A percentile compares a stretch with the other conserved stretches of the same genome.
phyloP scores from a whole-genome alignment of 2,329 filamentous ascomycete genomes.

The Alternaria brassicicola region DNA sequence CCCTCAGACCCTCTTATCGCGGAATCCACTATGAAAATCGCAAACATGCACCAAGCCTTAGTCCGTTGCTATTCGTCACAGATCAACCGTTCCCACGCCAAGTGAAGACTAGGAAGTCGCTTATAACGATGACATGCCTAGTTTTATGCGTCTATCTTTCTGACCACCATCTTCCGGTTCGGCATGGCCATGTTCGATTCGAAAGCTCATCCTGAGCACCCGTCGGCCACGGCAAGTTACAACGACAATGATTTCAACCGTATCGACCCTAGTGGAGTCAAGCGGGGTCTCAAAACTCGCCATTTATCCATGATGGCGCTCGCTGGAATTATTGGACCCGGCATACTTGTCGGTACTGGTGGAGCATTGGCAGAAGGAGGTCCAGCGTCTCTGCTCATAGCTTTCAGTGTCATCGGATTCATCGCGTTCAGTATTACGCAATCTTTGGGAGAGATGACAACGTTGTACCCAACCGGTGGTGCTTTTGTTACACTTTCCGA shows the following conservation, averaged over 20 bases:
- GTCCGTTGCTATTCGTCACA: neutral
- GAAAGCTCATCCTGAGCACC: constrained; percentile 21
- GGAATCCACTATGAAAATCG: constrained; percentile 16
- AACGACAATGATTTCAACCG: constrained; percentile 37
- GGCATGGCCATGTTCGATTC: constrained; percentile 30
- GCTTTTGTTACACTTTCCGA: constrained; percentile 74
- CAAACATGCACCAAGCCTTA: constrained; percentile 20
- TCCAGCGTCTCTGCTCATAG: constrained; percentile 73
- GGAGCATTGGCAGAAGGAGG: constrained; percentile 72
- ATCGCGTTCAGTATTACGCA: constrained; percentile 73
- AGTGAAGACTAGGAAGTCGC: constrained; percentile 14
- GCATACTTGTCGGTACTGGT: constrained; percentile 73
- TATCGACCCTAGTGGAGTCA: constrained; percentile 68
- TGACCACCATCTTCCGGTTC: neutral
- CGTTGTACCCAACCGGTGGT: constrained; percentile 72
- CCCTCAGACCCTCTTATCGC: constrained; percentile 12
- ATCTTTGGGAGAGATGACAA: constrained; percentile 75
- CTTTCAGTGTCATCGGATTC: constrained; percentile 75
- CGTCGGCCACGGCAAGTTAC: constrained; percentile 27
- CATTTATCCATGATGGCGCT: constrained; percentile 65
- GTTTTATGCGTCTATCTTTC: neutral
- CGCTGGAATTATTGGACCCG: constrained; percentile 68
- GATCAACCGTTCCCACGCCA: constrained; percentile 13
- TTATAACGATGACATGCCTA: constrained; percentile 14
- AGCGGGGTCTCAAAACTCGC: constrained; percentile 70